Conservation (phyloP, 2,329 filamentous ascomycete genomes). For the Penicillium polonicum region DNA sequence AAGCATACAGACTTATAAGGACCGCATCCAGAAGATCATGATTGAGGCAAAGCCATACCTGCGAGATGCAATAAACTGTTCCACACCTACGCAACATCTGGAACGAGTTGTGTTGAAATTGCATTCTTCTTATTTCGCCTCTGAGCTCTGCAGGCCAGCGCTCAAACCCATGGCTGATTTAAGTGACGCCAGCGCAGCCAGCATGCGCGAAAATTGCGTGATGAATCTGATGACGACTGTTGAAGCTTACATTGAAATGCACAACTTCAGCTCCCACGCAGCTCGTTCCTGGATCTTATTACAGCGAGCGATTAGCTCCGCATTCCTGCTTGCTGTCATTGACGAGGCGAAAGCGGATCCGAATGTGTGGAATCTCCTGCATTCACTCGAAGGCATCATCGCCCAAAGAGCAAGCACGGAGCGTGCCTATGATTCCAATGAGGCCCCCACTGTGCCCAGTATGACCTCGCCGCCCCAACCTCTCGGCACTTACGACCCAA, state of each 20-base stretch:
- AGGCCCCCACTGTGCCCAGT: constrained; percentile 12
- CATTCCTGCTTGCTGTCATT: constrained; percentile 48
- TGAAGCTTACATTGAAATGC: constrained; percentile 60
- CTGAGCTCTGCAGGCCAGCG: constrained; percentile 61
- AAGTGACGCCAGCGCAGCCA: constrained; percentile 39
- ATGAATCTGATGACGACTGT: constrained; percentile 56
- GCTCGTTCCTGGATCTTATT: constrained; percentile 49
- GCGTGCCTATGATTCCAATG: constrained; percentile 27
- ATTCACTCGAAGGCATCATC: constrained; percentile 46
- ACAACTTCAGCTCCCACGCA: constrained; percentile 43
- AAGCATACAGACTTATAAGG: constrained; percentile 57
- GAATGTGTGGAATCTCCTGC: constrained; percentile 41
- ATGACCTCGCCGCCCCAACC: constrained; percentile 22
- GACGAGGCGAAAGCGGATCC: constrained; percentile 46
- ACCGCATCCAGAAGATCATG: constrained; percentile 58
- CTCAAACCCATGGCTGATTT: constrained; percentile 53
- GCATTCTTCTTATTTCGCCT: constrained; percentile 62
- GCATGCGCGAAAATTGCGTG: constrained; percentile 55
- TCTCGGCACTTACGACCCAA: constrained; percentile 25
- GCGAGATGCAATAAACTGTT: constrained; percentile 51
- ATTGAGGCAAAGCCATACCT: constrained; percentile 58
- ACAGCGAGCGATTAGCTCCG: constrained; percentile 49
- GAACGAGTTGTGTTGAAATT: constrained; percentile 62
- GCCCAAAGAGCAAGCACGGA: constrained; percentile 43
- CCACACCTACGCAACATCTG: constrained; percentile 50